phyloP scores from a whole-genome alignment of 192 early-diverging fungal species.

The Obelidium mucronatum region DNA sequence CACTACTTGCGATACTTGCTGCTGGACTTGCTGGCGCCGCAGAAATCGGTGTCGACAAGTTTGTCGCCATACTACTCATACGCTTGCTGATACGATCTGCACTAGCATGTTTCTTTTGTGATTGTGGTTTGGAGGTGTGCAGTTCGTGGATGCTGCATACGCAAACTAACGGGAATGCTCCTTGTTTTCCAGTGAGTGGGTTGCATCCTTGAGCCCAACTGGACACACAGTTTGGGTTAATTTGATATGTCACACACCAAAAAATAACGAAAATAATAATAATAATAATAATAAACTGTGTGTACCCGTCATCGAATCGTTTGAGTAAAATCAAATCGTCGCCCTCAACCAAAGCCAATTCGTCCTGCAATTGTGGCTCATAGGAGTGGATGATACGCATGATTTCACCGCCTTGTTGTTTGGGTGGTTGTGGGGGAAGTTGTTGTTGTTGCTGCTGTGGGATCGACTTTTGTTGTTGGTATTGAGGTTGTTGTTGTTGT shows the following conservation, averaged over 20 bases:
- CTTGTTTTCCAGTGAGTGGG: constrained; percentile 37
- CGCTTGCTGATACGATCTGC: background rate
- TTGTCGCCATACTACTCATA: constrained; percentile 16
- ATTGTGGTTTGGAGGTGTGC: background rate
- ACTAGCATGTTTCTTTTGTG: background rate
- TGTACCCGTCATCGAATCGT: constrained; percentile 48
- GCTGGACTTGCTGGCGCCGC: background rate
- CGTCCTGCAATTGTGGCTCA: constrained; percentile 38
- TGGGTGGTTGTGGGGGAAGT: background rate
- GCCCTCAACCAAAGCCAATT: constrained; percentile 40
- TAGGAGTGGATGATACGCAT: constrained; percentile 42
- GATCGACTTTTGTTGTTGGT: too few species aligned
- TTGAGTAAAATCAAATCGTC: constrained; percentile 41
- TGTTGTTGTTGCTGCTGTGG: constrained; percentile 12
- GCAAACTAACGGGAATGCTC: constrained; percentile 51
- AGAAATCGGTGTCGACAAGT: background rate
- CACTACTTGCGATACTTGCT: background rate
- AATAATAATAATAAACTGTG: background rate
- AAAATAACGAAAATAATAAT: background rate
- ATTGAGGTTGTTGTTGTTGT: background rate
- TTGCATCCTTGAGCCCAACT: constrained; percentile 49
- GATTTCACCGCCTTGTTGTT: background rate
- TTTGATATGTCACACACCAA: background rate
- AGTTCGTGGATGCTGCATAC: constrained; percentile 27
- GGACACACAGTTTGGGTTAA: constrained; percentile 29